Evolutionary conservation across 1,139 yeast genomes (phyloP).

Genomic region (Suhomyces wounanorum): DNA sequence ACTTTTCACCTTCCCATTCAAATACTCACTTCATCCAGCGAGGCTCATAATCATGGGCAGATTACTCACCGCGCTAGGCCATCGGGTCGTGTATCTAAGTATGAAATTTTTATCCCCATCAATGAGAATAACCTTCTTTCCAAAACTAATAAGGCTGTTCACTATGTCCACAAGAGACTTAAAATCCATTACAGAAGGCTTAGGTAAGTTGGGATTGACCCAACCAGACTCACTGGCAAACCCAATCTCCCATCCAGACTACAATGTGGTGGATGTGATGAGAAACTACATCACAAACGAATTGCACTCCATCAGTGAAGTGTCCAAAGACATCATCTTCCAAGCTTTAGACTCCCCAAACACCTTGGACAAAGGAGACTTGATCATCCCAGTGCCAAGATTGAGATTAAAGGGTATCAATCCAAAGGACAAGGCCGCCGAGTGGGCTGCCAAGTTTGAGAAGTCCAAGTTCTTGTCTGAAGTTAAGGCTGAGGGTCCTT

Average conservation of each 20-base stretch:
- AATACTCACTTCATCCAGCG: too few species aligned
- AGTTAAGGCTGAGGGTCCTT: constrained; percentile 85
- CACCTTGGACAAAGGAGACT: constrained; percentile 88
- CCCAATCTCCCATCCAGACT: constrained; percentile 60
- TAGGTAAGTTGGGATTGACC: constrained; percentile 39
- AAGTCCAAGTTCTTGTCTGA: constrained; percentile 66
- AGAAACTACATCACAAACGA: constrained; percentile 88
- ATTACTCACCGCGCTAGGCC: constrained; percentile 3
- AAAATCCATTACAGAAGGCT: constrained; percentile 35
- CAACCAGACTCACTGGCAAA: constrained; percentile 23
- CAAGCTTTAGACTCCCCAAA: constrained; percentile 89
- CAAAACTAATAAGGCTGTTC: constrained; percentile 11
- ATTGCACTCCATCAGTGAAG: constrained; percentile 70
- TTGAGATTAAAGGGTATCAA: constrained; percentile 84
- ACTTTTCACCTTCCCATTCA: too few species aligned
- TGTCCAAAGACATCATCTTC: constrained; percentile 67
- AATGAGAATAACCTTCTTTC: constrained; percentile 9
- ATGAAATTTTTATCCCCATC: constrained; percentile 10
- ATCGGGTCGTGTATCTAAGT: constrained; percentile 7
- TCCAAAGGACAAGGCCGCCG: constrained; percentile 79
- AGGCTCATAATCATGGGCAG: not conserved
- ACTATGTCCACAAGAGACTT: constrained; percentile 12
- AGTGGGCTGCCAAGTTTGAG: constrained; percentile 75
- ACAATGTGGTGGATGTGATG: constrained; percentile 76
- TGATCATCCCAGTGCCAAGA: constrained; percentile 90